These are phyloP conservation scores for Carex pumila DNA, from an alignment of 176 grass and related monocot genomes.

Conservation along the genomic window DNA sequence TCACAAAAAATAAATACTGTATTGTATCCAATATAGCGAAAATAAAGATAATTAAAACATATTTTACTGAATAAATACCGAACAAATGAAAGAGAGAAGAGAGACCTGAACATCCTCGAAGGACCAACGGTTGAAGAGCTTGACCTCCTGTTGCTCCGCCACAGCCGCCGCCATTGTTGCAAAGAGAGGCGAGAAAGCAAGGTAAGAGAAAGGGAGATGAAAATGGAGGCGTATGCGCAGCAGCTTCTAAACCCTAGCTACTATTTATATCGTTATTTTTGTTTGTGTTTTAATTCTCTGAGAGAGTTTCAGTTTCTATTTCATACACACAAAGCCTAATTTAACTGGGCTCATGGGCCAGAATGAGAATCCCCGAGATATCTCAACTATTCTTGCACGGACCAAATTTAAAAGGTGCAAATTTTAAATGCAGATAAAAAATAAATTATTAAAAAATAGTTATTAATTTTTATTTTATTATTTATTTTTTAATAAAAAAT, in stretches of 20 bases:
- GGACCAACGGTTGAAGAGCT: slow-evolving; percentile 80
- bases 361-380: no score
- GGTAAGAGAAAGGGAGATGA: background rate
- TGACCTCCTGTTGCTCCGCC: slow-evolving; percentile 33
- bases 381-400: no score
- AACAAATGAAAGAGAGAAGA: background rate
- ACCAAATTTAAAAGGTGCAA: no score
- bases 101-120: slow-evolving; percentile 62
- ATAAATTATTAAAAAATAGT: no score
- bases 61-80: background rate
- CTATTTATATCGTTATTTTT: background rate
- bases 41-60: background rate
- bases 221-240: background rate
- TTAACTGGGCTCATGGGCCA: no score
- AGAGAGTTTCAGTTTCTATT: background rate
- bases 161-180: slow-evolving; percentile 30
- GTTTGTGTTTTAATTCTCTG: background rate
- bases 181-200: background rate
- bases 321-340: no score
- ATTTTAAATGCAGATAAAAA: no score
- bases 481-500: no score
- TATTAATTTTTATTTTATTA: no score
- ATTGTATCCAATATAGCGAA: background rate
- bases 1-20: no score
- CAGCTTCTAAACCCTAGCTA: slow-evolving; percentile 18